A percentile compares a stretch with the other conserved stretches of the same genome.
These are phyloP conservation scores for Termitomyces sp. DNA, from an alignment of 768 basidiomycete species.

Conservation along the genomic window DNA sequence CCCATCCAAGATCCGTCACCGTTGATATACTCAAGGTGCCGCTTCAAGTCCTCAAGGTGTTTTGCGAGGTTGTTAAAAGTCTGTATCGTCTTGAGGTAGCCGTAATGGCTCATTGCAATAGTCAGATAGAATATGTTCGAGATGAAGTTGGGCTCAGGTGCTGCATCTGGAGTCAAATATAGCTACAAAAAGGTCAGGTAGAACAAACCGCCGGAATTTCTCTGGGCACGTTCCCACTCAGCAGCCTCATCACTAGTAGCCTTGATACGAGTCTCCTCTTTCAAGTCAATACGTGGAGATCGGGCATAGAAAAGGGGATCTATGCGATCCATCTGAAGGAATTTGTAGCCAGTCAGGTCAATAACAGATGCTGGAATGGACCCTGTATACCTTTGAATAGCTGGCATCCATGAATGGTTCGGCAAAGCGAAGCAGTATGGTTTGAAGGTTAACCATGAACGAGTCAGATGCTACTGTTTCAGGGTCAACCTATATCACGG, in stretches of 20 bases:
- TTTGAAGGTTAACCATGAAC: conserved; percentile 89
- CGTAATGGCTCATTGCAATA: conserved; percentile 86
- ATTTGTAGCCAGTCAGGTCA: not conserved
- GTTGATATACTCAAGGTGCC: conserved; percentile 71
- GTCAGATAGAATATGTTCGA: conserved; percentile 92
- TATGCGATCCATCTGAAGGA: conserved; percentile 79
- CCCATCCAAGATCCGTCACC: conserved; percentile 82
- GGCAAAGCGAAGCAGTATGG: conserved; percentile 78
- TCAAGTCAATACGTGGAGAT: conserved; percentile 68
- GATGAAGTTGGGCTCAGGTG: conserved; percentile 84
- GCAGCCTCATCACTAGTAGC: conserved; percentile 86
- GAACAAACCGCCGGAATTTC: conserved; percentile 37
- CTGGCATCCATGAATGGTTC: conserved; percentile 94
- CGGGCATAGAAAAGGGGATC: conserved; percentile 79
- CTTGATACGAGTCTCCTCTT: conserved; percentile 91
- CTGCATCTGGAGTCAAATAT: conserved; percentile 24
- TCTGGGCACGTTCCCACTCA: conserved; percentile 59
- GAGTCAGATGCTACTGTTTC: conserved; percentile 86
- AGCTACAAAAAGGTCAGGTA: not conserved
- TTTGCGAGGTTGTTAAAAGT: conserved; percentile 70
- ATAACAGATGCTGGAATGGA: not conserved
- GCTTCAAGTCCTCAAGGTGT: conserved; percentile 71
- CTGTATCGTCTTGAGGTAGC: conserved; percentile 77
- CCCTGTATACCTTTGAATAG: conserved; percentile 68
- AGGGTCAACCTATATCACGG: conserved; percentile 61